Evolutionary conservation across 2,329 filamentous ascomycete genomes (phyloP).

Genomic region (Aplosporella prunicola): DNA sequence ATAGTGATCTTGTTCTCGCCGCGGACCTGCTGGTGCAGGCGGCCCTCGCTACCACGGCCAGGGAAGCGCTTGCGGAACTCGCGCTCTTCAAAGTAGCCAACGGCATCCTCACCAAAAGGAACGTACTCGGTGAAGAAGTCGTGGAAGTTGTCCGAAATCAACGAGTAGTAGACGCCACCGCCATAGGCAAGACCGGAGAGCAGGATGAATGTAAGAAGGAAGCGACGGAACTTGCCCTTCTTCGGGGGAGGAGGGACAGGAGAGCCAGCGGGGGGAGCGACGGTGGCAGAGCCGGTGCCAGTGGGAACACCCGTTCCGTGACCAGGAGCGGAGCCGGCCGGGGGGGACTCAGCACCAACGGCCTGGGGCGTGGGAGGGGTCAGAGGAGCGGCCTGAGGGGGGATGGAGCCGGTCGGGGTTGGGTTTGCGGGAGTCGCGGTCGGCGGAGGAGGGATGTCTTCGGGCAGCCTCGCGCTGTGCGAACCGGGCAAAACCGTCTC

Average conservation of each 20-base stretch:
- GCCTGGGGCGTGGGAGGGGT: conserved; percentile 35
- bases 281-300: conserved; percentile 33
- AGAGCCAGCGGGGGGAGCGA: conserved; percentile 24
- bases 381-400: conserved; percentile 40
- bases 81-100: conserved; percentile 90
- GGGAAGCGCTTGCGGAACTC: conserved; percentile 83
- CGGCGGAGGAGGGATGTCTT: conserved; percentile 23
- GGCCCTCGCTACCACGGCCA: conserved; percentile 30
- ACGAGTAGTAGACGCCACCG: conserved; percentile 84
- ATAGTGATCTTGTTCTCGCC: conserved; percentile 68
- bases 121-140: conserved; percentile 98
- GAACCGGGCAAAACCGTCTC: conserved; percentile 27
- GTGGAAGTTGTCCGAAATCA: conserved; percentile 94
- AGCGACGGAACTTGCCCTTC: conserved; percentile 64
- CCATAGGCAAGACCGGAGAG: conserved; percentile 71
- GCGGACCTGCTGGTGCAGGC: conserved; percentile 38
- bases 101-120: conserved; percentile 86
- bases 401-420: conserved; percentile 38
- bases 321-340: conserved; percentile 12
- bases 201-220: conserved; percentile 66
- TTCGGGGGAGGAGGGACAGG: conserved; percentile 46
- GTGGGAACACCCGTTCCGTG: conserved; percentile 28
- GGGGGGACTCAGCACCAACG: conserved; percentile 28
- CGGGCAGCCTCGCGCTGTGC: conserved; percentile 10
- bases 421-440: conserved; percentile 32